Base-by-base conservation (phyloP, 1,284 basidiomycete species). In the Heliocybe sulcata region DNA sequence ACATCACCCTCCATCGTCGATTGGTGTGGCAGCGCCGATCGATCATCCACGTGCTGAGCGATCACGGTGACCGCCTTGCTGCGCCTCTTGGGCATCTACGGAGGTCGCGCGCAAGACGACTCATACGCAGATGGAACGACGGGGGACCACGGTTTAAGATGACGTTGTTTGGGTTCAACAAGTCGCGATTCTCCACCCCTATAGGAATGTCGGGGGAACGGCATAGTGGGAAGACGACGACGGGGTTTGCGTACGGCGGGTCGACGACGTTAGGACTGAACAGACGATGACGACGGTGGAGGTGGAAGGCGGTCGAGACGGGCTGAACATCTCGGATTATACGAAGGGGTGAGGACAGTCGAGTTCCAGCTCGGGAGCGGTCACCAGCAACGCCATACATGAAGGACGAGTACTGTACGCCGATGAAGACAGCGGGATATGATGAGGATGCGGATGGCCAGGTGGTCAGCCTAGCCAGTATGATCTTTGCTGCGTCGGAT, bases 1-100 rank as follows among this genome's bases (percentile, higher is more conserved):
- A 62, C 55, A 1, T n/a, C 47, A 8, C 27, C 31, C 45, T 20
- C 33, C 54, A 22, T 35, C 42, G 20, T 26, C 29, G 33, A 33
- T 27, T 25, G 38, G n/a, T 20, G 38, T 42, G 8, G 19, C 38
- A n/a, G 38, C 38, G 38, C 8, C 38, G 19, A 16, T n/a, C n/a
- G 19, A 42, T 42, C 38, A 20, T 16, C 8, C 38, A 42, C n/a
- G 16, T 20, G 12, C 12, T 20, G 38, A 19, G 72, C 73, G 33
- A 69, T 76, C 51, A 64, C 74, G 48, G 64, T 67, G 14, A 67
- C 71, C 16, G 63, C 69, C 10, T 50, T 69, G 45, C 45, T 75
- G 35, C 65, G 59, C 26, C 31, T 26, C 14, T 10, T 58, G 23
- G 58, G 54, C n/a, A 45, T 27, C 20, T 48, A 71, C 51, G 51